A percentile compares a stretch with the other conserved stretches of the same genome.
phyloP scores from a whole-genome alignment of 768 basidiomycete genomes.

The Auriscalpium vulgare region DNA sequence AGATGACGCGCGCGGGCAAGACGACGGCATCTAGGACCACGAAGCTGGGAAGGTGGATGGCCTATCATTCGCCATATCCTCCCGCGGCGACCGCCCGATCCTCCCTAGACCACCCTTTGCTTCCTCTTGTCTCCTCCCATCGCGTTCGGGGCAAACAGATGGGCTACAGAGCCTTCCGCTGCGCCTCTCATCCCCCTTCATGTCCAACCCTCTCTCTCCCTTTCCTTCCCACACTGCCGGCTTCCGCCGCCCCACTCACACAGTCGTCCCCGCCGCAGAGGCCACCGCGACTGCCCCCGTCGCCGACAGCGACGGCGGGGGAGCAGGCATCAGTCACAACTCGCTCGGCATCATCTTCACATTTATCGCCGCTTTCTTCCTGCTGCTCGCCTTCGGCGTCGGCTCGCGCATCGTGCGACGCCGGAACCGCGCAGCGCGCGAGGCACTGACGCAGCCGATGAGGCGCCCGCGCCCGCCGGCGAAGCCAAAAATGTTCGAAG shows the following conservation, averaged over 20 bases:
- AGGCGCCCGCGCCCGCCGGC: too few species aligned
- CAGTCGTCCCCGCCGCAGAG: too few species aligned
- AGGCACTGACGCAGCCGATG: not conserved
- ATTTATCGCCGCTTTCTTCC: not conserved
- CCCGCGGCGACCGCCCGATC: too few species aligned
- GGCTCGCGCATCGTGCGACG: not conserved
- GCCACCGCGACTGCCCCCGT: too few species aligned
- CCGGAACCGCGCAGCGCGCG: not conserved
- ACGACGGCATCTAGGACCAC: too few species aligned
- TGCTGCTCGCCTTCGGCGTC: not conserved
- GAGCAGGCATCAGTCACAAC: not conserved
- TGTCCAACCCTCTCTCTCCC: not conserved
- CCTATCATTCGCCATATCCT: too few species aligned
- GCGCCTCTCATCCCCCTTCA: not conserved
- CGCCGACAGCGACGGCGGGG: not conserved
- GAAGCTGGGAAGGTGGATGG: too few species aligned
- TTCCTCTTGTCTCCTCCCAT: not conserved
- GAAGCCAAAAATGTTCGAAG: constrained; percentile 8
- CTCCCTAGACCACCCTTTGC: not conserved
- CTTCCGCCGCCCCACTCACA: not conserved
- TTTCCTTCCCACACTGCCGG: not conserved
- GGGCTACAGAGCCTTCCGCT: not conserved
- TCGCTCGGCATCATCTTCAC: not conserved
- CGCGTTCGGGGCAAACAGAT: not conserved
- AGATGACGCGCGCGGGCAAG: too few species aligned